Percentiles rank a stretch among this genome's conserved stretches.
These are phyloP conservation scores for Sabuloglossum arenarium DNA, from an alignment of 495 filamentous ascomycete species.

Conservation along the genomic window DNA sequence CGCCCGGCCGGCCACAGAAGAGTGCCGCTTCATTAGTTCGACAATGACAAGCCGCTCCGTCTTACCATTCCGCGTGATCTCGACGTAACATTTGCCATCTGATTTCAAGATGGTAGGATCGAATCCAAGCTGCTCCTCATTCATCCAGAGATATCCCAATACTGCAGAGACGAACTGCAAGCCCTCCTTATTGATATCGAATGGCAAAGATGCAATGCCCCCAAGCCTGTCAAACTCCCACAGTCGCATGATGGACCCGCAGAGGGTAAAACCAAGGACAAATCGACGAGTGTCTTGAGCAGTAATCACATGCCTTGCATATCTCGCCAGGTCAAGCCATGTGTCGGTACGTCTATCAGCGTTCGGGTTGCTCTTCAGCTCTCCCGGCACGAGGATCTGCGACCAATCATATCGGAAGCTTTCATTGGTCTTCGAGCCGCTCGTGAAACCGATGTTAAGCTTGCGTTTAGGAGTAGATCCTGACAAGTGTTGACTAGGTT, in stretches of 20 bases:
- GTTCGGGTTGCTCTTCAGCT: conserved; percentile 19
- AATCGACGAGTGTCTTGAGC: no score
- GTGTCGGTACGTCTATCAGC: conserved; percentile 18
- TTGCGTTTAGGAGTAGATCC: conserved; percentile 22
- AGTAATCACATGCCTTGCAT: conserved; percentile 24
- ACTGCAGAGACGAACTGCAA: no score
- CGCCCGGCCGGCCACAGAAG: conserved; percentile 22
- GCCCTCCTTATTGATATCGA: no score
- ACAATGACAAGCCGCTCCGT: no score
- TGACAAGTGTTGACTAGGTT: conserved; percentile 17
- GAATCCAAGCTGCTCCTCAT: conserved; percentile 26
- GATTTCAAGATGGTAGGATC: conserved; percentile 24
- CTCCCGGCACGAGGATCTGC: conserved; percentile 25
- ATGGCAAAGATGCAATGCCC: no score
- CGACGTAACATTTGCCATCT: conserved; percentile 17
- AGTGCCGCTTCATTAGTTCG: no score
- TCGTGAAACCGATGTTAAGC: conserved; percentile 23
- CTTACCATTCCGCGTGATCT: no score
- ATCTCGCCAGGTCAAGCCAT: conserved; percentile 20
- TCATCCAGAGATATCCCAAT: no score
- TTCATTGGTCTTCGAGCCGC: conserved; percentile 12
- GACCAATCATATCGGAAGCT: conserved; percentile 18
- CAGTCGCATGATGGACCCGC: conserved; percentile 10
- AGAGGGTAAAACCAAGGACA: conserved; percentile 25
- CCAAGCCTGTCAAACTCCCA: no score